These are phyloP conservation scores for Cyclostephanos tholiformis DNA, from an alignment of 108 stramenopile species.

Conservation along the genomic window DNA sequence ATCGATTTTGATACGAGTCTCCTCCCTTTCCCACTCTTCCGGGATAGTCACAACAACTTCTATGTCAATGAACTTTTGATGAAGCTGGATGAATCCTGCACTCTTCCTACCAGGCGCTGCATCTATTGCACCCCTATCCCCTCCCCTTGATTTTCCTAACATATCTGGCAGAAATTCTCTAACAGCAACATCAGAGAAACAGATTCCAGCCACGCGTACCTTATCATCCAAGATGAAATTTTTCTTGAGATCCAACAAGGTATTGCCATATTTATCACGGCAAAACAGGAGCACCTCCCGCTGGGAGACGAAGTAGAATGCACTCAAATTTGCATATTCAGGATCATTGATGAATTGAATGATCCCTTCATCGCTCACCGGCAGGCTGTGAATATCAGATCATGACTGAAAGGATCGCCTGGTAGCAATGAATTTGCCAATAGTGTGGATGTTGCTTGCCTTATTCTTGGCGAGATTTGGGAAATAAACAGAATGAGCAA, in stretches of 20 bases:
- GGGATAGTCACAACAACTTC: neutral
- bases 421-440: neutral
- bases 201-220: neutral
- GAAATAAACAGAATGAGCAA: neutral
- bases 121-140: neutral
- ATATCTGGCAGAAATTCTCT: neutral
- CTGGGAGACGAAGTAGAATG: too few species aligned
- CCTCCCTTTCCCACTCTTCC: neutral
- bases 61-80: neutral
- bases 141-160: neutral
- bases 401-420: too few species aligned
- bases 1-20: neutral
- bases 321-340: too few species aligned
- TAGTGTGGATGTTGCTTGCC: neutral
- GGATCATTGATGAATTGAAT: too few species aligned
- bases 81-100: neutral
- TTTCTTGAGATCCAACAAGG: neutral
- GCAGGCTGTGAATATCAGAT: too few species aligned
- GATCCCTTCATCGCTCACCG: too few species aligned
- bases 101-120: too few species aligned
- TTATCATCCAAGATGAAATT: neutral
- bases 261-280: too few species aligned
- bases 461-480: neutral
- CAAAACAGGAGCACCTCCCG: too few species aligned
- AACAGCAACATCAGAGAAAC: neutral